Base-by-base conservation (phyloP, 257 asterid species). In the Ilex asprella region DNA sequence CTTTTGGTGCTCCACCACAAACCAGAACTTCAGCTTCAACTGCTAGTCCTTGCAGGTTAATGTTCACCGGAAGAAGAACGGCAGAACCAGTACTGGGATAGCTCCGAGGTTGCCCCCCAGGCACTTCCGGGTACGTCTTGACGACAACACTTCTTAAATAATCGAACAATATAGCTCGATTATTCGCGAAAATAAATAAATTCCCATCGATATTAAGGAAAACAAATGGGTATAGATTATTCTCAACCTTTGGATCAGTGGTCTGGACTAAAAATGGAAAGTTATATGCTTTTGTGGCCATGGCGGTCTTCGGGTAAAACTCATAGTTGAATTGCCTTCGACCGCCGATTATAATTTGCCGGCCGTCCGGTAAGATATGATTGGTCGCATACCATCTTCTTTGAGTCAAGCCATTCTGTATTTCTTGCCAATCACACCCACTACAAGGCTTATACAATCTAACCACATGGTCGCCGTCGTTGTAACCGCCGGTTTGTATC, bases 1-100 rank as follows among this genome's bases (percentile, higher is more conserved):
- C 89, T 10, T 55, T 46, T 76, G 88, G 85, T 1, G 88, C 85
- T 0, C 86, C 79, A 5, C 85, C 81, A n/a, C 81, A 75, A 46
- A 82, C 76, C 65, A 69, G 30, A n/a, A 67, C 82, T 29, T 75
- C 79, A 10, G 70, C 70, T 39, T 80, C 52, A 10, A 14, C 3
- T 46, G 52, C 52, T 6, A 14, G 6, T 46, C 52, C 52, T 6
- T 46, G 13, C n/a, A 14, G 5, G 41, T 35, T 46, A 2, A 46
- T 46, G 15, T 11, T 46, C 13, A 46, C 6, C 3, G 52, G 52
- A 46, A 46, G 52, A 46, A 46, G 52, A 10, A 53, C 57, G 5
- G 57, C 27, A 6, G 57, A 53, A 53, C 57, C 57, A 15, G 6
- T 53, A 7, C 30, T 15, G 2, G 57, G 57, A 21, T 53, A 53